phyloP scores from a whole-genome alignment of 441 rosid genomes.

The Macaranga tanarius region DNA sequence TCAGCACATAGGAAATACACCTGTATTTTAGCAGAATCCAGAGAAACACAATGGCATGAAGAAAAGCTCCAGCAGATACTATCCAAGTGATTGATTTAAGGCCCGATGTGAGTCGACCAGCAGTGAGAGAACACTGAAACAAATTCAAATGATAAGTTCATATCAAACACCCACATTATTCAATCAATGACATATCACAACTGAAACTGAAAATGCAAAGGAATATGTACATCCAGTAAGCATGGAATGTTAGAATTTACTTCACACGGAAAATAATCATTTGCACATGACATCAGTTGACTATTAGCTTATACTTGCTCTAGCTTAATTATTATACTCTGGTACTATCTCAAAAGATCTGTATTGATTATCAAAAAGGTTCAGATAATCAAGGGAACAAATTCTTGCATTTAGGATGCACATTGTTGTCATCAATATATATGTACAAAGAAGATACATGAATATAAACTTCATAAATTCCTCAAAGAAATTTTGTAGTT shows the following conservation, averaged over 20 bases:
- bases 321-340: background rate
- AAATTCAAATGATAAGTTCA: conserved; percentile 21
- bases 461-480: background rate
- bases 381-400: background rate
- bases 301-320: background rate
- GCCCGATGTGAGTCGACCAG: conserved; percentile 77
- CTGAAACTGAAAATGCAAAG: background rate
- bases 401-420: background rate
- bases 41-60: conserved; percentile 66
- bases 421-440: background rate
- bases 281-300: background rate
- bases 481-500: background rate
- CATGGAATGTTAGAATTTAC: background rate
- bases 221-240: background rate
- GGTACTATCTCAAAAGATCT: background rate
- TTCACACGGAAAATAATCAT: background rate
- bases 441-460: background rate
- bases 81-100: conserved; percentile 69
- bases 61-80: conserved; percentile 58
- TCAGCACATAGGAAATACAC: conserved; percentile 32
- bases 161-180: conserved; percentile 4
- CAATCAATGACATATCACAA: background rate
- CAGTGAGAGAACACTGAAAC: conserved; percentile 69
- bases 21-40: conserved; percentile 75
- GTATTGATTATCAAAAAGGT: background rate